Conservation (phyloP, 1,284 basidiomycete species). For the Entoloma clypeatum region DNA sequence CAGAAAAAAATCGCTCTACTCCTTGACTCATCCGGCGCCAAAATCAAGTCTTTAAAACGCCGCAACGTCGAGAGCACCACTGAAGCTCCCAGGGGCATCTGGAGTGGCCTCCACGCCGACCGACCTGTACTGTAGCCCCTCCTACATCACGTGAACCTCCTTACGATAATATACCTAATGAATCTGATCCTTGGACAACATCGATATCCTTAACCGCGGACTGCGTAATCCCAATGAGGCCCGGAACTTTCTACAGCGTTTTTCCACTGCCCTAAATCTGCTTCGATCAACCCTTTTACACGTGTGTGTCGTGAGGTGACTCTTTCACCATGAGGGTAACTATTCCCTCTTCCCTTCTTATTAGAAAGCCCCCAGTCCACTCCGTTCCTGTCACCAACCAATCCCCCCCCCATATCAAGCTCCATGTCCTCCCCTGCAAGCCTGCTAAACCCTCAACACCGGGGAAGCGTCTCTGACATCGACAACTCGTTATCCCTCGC, state of each 20-base stretch:
- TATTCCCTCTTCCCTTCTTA: constrained; percentile 16
- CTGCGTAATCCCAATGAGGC: constrained; percentile 10
- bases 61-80: constrained; percentile 72
- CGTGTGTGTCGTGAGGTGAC: constrained; percentile 38
- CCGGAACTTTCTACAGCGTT: constrained; percentile 9
- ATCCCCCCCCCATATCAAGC: constrained; percentile 8
- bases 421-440: constrained; percentile 13
- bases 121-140: constrained; percentile 38
- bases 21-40: constrained; percentile 79
- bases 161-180: constrained; percentile 3
- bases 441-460: constrained; percentile 12
- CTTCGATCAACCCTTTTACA: constrained; percentile 22
- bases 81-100: constrained; percentile 79
- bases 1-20: constrained; percentile 76
- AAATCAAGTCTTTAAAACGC: constrained; percentile 73
- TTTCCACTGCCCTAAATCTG: no score
- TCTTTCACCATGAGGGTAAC: constrained; percentile 9
- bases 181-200: background rate
- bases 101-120: constrained; percentile 78
- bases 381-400: constrained; percentile 11
- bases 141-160: constrained; percentile 27
- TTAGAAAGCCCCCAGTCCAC: background rate
- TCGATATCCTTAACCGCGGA: constrained; percentile 11
- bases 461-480: constrained; percentile 20
- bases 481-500: constrained; percentile 28